A percentile compares a stretch with the other conserved stretches of the same genome.
Conservation (phyloP, 305 asterid species). For the Fraxinus floribunda region DNA sequence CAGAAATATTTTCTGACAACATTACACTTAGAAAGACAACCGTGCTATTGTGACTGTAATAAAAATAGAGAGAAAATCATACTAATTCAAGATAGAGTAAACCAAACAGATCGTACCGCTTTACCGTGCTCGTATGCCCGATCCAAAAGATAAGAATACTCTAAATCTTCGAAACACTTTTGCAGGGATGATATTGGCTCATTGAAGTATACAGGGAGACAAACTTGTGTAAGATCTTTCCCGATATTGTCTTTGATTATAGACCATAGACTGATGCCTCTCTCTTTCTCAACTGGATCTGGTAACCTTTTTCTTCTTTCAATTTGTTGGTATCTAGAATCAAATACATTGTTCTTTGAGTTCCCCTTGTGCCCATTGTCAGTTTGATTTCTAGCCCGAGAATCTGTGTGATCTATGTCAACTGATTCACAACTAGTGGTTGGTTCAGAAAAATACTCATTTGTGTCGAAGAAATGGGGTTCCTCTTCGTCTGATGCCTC, state of each 20-base stretch:
- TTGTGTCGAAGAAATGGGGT: constrained; percentile 63
- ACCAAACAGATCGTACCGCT: constrained; percentile 52
- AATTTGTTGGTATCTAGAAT: constrained; percentile 36
- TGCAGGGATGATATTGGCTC: constrained; percentile 93
- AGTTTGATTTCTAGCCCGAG: constrained; percentile 29
- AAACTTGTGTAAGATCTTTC: constrained; percentile 85
- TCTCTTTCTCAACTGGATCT: constrained; percentile 90
- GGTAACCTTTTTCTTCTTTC: constrained; percentile 79
- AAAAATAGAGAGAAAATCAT: constrained; percentile 2
- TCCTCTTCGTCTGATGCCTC: constrained; percentile 91
- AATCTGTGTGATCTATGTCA: constrained; percentile 41
- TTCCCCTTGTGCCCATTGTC: constrained; percentile 21
- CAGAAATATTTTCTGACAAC: neutral
- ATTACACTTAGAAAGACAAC: neutral
- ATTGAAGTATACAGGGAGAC: constrained; percentile 91
- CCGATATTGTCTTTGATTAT: constrained; percentile 96
- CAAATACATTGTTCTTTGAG: constrained; percentile 19
- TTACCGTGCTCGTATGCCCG: constrained; percentile 82
- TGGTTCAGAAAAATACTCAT: constrained; percentile 57
- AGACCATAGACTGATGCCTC: constrained; percentile 89
- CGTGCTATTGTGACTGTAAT: neutral
- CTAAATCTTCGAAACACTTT: constrained; percentile 87
- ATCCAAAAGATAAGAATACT: constrained; percentile 88
- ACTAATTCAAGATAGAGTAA: neutral
- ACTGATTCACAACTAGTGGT: constrained; percentile 31